phyloP scores from a whole-genome alignment of 176 grass and related monocot species.

The Triticum urartu region DNA sequence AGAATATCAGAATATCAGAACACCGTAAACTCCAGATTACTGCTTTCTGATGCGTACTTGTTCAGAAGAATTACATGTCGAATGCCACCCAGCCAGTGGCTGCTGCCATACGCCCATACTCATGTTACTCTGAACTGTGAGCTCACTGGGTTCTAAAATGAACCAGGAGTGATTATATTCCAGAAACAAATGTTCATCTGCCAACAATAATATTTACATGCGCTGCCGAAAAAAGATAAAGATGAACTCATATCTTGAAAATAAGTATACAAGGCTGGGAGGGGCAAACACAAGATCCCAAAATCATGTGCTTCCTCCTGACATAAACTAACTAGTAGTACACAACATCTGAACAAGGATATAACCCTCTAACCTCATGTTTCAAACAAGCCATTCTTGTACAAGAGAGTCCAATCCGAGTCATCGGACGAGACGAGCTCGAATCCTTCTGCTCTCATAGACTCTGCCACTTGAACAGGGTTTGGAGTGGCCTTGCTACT shows the following conservation, averaged over 20 bases:
- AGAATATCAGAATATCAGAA: neutral
- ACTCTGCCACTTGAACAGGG: constrained; percentile 45
- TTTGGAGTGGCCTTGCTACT: neutral
- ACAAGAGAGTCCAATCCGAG: constrained; percentile 82
- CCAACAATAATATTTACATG: constrained; percentile 45
- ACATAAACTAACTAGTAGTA: constrained; percentile 29
- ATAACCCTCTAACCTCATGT: constrained; percentile 42
- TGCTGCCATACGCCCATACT: neutral
- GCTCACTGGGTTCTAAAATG: constrained; percentile 19
- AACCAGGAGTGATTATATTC: constrained; percentile 27
- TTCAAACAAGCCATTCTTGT: constrained; percentile 79
- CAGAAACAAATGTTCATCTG: constrained; percentile 35
- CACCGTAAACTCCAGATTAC: neutral
- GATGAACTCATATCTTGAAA: constrained; percentile 34
- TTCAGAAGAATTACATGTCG: neutral
- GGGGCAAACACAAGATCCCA: constrained; percentile 22
- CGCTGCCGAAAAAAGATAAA: constrained; percentile 4
- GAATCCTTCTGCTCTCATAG: constrained; percentile 71
- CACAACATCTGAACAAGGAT: constrained; percentile 39
- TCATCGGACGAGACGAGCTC: constrained; percentile 67
- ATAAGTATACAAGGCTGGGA: constrained; percentile 33
- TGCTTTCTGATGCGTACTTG: neutral
- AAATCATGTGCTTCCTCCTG: constrained; percentile 13
- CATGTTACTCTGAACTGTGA: constrained; percentile 18
- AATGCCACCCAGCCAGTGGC: neutral